These are phyloP conservation scores for Lecanicillium sp. DNA, from an alignment of 2,329 filamentous ascomycete species.

Conservation along the genomic window DNA sequence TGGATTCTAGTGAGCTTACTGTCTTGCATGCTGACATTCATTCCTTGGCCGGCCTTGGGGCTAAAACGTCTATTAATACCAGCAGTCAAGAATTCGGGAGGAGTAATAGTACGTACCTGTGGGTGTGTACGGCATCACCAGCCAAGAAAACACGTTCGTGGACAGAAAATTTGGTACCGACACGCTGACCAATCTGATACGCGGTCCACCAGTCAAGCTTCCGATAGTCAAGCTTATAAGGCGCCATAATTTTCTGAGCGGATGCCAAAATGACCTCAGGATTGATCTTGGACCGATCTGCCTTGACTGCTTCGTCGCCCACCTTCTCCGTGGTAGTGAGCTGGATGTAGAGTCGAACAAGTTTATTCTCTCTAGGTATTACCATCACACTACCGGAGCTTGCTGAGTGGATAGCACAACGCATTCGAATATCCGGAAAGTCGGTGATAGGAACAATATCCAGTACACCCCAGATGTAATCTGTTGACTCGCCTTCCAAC, in stretches of 20 bases:
- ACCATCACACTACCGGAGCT: slow-evolving; percentile 53
- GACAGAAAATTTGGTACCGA: slow-evolving; percentile 49
- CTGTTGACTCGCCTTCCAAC: slow-evolving; percentile 47
- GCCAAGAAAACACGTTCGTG: slow-evolving; percentile 58
- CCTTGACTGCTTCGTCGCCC: slow-evolving; percentile 31
- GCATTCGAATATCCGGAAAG: slow-evolving; percentile 52
- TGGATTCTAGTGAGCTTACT: slow-evolving; percentile 6
- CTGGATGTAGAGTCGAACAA: slow-evolving; percentile 35
- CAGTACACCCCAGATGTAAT: slow-evolving; percentile 44
- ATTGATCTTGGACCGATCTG: slow-evolving; percentile 55
- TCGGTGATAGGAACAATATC: slow-evolving; percentile 36
- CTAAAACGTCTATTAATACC: slow-evolving; percentile 2
- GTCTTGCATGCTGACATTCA: slow-evolving; percentile 68
- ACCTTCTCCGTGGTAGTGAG: slow-evolving; percentile 37
- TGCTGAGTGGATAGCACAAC: slow-evolving; percentile 51
- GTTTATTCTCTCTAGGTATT: slow-evolving; percentile 54
- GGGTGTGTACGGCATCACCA: slow-evolving; percentile 56
- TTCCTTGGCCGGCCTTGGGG: slow-evolving; percentile 62
- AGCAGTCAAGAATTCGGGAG: background rate
- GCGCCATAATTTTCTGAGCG: slow-evolving; percentile 56
- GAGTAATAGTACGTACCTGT: slow-evolving; percentile 14
- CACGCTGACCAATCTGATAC: slow-evolving; percentile 63
- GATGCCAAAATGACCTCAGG: slow-evolving; percentile 54
- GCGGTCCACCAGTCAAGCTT: slow-evolving; percentile 62
- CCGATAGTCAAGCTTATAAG: slow-evolving; percentile 58